A percentile compares a stretch with the other conserved stretches of the same genome.
Evolutionary conservation across 1,284 basidiomycete genomes (phyloP).

Genomic region (Trichosporon coremiiforme): DNA sequence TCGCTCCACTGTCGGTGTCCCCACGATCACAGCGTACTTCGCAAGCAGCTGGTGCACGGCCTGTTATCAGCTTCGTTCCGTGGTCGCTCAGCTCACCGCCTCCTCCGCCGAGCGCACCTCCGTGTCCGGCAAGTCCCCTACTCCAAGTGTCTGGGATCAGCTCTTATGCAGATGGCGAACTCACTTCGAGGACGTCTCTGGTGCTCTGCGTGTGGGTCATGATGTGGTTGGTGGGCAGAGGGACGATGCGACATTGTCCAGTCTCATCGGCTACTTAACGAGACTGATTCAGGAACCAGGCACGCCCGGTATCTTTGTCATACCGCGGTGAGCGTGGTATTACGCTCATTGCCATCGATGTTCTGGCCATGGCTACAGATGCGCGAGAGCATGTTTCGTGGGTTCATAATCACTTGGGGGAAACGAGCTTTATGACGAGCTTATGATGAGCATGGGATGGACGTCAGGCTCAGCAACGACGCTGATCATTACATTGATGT

Average conservation of each 20-base stretch:
- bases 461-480: too few relatives aligned
- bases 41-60: conserved; percentile 8
- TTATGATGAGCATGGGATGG: too few relatives aligned
- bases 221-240: background rate
- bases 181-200: background rate
- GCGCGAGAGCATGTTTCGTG: too few relatives aligned
- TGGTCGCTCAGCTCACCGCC: background rate
- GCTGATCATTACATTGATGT: too few relatives aligned
- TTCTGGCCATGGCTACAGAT: too few relatives aligned
- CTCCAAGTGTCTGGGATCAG: background rate
- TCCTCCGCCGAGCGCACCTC: background rate
- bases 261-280: background rate
- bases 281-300: background rate
- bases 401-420: too few relatives aligned
- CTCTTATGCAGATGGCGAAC: background rate
- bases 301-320: background rate
- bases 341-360: background rate
- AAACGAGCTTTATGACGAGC: too few relatives aligned
- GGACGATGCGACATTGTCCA: background rate
- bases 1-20: conserved; percentile 13
- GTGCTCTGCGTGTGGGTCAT: background rate
- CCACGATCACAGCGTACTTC: conserved; percentile 16
- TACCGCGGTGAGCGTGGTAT: background rate
- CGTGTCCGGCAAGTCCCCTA: background rate
- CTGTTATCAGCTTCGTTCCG: background rate